These are phyloP conservation scores for Biscogniauxia sp. DNA, from an alignment of 2,329 filamentous ascomycete species.

Conservation along the genomic window DNA sequence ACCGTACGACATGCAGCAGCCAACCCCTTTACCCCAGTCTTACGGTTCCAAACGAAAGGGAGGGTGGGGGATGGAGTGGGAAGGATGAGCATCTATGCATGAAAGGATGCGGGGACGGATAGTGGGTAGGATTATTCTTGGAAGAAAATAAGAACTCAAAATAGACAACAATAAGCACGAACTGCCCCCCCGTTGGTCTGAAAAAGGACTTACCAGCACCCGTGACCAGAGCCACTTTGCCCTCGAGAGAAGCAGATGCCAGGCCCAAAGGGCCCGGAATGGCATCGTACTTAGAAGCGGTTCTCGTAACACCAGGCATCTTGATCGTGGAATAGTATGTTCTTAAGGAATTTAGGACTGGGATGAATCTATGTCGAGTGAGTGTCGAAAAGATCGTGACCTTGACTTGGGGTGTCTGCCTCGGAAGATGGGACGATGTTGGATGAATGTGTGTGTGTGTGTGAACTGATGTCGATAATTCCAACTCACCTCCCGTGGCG, in stretches of 20 bases:
- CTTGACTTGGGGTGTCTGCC: neutral
- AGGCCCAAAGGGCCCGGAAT: slow-evolving; percentile 39
- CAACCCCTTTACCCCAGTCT: no score
- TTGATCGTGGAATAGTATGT: slow-evolving; percentile 17
- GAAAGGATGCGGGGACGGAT: neutral
- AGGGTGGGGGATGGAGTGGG: neutral
- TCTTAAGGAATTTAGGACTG: neutral
- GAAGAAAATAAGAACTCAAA: neutral
- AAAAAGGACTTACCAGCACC: slow-evolving; percentile 36
- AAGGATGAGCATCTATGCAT: neutral
- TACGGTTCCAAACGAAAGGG: neutral
- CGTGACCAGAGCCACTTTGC: slow-evolving; percentile 39
- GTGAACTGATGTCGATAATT: neutral
- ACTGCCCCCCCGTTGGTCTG: neutral
- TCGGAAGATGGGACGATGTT: neutral
- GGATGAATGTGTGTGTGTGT: neutral
- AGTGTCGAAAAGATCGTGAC: slow-evolving; percentile 4
- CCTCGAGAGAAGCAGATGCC: slow-evolving; percentile 38
- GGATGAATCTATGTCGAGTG: slow-evolving; percentile 3
- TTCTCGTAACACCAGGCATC: slow-evolving; percentile 33
- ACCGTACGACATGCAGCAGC: slow-evolving; percentile 8
- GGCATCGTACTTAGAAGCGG: slow-evolving; percentile 34
- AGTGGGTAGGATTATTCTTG: neutral
- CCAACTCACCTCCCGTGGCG: neutral
- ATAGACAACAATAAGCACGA: neutral